A percentile compares a stretch with the other conserved stretches of the same genome.
phyloP scores from a whole-genome alignment of 2,329 filamentous ascomycete species.

The Colletotrichum theobromicola region DNA sequence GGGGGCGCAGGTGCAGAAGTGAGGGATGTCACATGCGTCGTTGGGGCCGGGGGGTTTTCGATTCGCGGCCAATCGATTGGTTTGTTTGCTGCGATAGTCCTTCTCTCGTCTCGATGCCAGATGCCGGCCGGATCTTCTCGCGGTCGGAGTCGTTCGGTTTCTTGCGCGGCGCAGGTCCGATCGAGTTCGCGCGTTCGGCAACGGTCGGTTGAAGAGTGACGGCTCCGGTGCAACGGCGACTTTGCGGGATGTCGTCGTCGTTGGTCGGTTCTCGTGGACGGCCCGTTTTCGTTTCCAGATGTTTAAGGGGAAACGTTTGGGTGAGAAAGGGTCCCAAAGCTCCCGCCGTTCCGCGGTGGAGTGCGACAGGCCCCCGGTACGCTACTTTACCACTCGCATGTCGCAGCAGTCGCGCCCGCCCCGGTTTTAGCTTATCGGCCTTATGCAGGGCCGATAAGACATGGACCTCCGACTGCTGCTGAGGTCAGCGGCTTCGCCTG shows the following conservation, averaged over 20 bases:
- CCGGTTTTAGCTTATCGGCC: conserved; percentile 13
- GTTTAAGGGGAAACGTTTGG: conserved; percentile 19
- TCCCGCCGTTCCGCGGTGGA: conserved; percentile 20
- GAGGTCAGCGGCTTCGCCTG: conserved; percentile 10
- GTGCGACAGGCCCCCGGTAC: not conserved
- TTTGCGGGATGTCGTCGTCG: not conserved
- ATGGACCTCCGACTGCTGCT: not conserved
- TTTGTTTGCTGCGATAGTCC: not conserved
- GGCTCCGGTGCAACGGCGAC: not conserved
- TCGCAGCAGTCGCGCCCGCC: not conserved
- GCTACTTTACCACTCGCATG: not conserved
- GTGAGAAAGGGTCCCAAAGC: not conserved
- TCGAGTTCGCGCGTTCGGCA: not conserved
- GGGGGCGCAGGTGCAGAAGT: conserved; percentile 14
- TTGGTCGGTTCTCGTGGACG: not conserved
- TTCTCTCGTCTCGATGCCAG: not conserved
- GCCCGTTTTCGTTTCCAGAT: conserved; percentile 1
- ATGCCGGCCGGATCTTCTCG: not conserved
- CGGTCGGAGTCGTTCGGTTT: not conserved
- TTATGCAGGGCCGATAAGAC: not conserved
- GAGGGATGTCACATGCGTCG: conserved; percentile 23
- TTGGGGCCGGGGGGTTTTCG: conserved; percentile 1
- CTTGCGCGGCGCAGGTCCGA: not conserved
- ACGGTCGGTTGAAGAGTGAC: not conserved
- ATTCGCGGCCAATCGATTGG: conserved; percentile 16